Base-by-base conservation (phyloP, 2,329 filamentous ascomycete species). In the Sporothrix dimorphospora region DNA sequence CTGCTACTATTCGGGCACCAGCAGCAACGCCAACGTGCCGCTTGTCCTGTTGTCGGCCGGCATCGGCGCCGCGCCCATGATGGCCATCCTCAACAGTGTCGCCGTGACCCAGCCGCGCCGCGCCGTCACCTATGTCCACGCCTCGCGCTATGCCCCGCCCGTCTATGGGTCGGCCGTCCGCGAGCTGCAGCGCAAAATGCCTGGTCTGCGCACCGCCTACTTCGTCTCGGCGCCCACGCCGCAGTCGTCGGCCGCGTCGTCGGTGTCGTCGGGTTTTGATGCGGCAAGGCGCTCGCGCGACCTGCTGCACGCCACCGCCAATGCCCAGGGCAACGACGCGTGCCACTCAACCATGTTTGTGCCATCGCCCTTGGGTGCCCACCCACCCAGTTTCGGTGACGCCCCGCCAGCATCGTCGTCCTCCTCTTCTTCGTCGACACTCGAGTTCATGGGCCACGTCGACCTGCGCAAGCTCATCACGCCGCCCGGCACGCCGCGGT, bases 31-130 rank as follows among this genome's bases (percentile, higher is more conserved):
- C 73, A 81, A 78, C 53, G 80, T 80, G 27, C 88, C 89, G 0
- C 80, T 91, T 1, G 87, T 91, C 0, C 83, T 91, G 42, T 85
- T 91, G 75, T 89, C 87, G 0, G 88, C 88, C 1, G 89, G 89
- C 21, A 85, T 89, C 2, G 88, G 89, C 40, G 82, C 88, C 21
- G 86, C 89, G 0, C 89, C 89, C 0, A 82, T 91, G 78, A 81
- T 89, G 42, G 85, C 88, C 45, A 91, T 91, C 74, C 81, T 90
- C 73, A 88, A 88, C 79, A 85, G 85, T 5, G 79, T 89, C 47
- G 79, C 82, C 19, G 81, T 84, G 68, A 79, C 81, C 12, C 81
- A 83, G 72, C 81, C 82, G 16, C 79, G 80, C 57, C 83, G 88
- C 3, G 84, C 84, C 30, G 78, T 90, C 59, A 86, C 87, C 51